These are phyloP conservation scores for Calonectria pseudoturangicola DNA, from an alignment of 2,329 filamentous ascomycete species.

Conservation along the genomic window DNA sequence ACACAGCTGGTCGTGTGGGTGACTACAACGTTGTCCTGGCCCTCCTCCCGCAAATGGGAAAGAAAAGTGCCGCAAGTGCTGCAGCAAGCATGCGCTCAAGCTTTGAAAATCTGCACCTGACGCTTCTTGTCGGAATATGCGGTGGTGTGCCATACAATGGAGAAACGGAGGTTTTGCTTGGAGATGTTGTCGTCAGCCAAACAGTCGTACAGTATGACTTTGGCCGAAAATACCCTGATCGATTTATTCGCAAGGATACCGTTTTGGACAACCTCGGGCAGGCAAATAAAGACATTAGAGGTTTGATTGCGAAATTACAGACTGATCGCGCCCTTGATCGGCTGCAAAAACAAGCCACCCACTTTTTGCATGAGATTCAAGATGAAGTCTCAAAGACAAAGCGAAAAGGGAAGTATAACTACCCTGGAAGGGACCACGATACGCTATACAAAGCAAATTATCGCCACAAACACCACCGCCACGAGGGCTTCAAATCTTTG, in stretches of 20 bases:
- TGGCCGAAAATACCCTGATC: slow-evolving; percentile 49
- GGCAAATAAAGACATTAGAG: slow-evolving; percentile 50
- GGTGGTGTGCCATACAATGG: slow-evolving; percentile 57
- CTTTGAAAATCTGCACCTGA: slow-evolving; percentile 57
- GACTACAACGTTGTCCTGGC: slow-evolving; percentile 55
- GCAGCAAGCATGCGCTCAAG: slow-evolving; percentile 56
- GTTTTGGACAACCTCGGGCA: slow-evolving; percentile 51
- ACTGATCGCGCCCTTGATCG: slow-evolving; percentile 36
- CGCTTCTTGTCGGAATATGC: slow-evolving; percentile 63
- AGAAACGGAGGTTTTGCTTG: slow-evolving; percentile 51
- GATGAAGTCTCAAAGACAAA: neutral
- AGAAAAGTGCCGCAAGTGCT: slow-evolving; percentile 52
- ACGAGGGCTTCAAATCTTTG: too few relatives aligned
- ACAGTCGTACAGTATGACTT: slow-evolving; percentile 57
- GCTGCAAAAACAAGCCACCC: neutral
- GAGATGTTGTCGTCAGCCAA: slow-evolving; percentile 58
- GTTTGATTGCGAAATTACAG: slow-evolving; percentile 51
- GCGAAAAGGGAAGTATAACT: slow-evolving; percentile 42
- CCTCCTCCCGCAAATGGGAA: slow-evolving; percentile 54
- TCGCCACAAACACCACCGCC: slow-evolving; percentile 56
- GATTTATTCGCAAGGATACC: slow-evolving; percentile 54
- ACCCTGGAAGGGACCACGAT: slow-evolving; percentile 55
- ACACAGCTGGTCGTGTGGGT: slow-evolving; percentile 53
- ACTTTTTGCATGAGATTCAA: neutral
- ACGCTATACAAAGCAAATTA: slow-evolving; percentile 56